Percentiles rank a stretch among this genome's conserved stretches.
These are phyloP conservation scores for Aquilaria malaccensis DNA, from an alignment of 345 rosid species.

Conservation along the genomic window DNA sequence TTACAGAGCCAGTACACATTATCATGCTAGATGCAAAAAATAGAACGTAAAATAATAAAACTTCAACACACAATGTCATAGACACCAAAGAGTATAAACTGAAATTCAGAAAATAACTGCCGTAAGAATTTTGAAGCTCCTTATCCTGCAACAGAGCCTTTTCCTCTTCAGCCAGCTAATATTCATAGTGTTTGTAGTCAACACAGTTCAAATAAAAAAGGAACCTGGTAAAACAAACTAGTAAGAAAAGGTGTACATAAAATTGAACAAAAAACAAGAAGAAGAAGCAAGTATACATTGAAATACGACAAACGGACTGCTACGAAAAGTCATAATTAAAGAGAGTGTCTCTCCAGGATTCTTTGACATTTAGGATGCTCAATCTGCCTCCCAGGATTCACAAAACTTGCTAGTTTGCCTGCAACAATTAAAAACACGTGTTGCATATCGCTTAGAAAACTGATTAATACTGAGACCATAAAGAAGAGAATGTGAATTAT, in stretches of 20 bases:
- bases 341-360: constrained; percentile 90
- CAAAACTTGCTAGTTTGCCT: constrained; percentile 93
- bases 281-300: background rate
- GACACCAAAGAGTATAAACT: background rate
- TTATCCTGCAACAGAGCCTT: constrained; percentile 40
- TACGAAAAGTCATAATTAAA: constrained; percentile 51
- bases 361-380: constrained; percentile 82
- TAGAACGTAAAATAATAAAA: too few species aligned
- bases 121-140: constrained; percentile 39
- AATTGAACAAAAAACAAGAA: too few species aligned
- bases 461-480: constrained; percentile 97
- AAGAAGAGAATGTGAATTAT: constrained; percentile 93
- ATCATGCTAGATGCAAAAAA: too few species aligned
- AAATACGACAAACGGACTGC: constrained; percentile 3
- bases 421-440: constrained; percentile 86
- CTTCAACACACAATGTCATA: background rate
- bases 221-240: constrained; percentile 42
- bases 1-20: too few species aligned
- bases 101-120: constrained; percentile 32
- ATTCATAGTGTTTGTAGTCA: constrained; percentile 78
- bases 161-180: constrained; percentile 77
- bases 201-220: constrained; percentile 73
- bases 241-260: constrained; percentile 9
- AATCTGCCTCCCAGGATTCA: constrained; percentile 93
- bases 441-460: constrained; percentile 99